Conservation (phyloP, 2,329 filamentous ascomycete species). For the Epichloe scottii region DNA sequence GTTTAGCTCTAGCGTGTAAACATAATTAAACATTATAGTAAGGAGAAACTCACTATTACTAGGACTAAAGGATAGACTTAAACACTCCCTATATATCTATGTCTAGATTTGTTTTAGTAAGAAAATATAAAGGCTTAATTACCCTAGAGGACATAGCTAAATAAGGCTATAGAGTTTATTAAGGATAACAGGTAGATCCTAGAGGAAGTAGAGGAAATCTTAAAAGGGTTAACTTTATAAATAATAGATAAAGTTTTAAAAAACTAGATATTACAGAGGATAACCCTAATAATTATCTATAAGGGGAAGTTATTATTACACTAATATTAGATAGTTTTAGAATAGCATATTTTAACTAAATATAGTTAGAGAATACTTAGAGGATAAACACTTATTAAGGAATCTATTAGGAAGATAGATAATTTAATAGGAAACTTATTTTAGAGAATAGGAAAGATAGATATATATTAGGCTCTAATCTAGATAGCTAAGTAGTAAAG, state of each 20-base stretch:
- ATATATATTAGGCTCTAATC: too few relatives aligned
- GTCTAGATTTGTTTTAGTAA: not conserved
- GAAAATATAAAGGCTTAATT: not conserved
- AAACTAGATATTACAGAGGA: not conserved
- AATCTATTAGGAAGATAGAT: too few relatives aligned
- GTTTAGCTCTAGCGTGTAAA: not conserved
- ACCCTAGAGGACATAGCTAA: too few relatives aligned
- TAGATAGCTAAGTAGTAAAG: too few relatives aligned
- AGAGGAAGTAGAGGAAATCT: not conserved
- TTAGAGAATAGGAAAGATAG: too few relatives aligned
- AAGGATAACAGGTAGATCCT: not conserved
- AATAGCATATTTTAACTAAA: not conserved
- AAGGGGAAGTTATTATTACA: too few relatives aligned
- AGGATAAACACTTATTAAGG: not conserved
- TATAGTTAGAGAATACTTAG: too few relatives aligned
- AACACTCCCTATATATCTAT: not conserved
- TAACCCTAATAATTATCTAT: too few relatives aligned
- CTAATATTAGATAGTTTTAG: too few relatives aligned
- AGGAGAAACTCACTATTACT: not conserved
- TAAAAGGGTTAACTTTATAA: not conserved
- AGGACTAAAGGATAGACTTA: not conserved
- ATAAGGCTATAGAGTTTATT: not conserved
- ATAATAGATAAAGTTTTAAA: not conserved
- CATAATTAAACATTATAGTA: not conserved
- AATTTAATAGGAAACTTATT: too few relatives aligned